phyloP scores from a whole-genome alignment of 1,284 basidiomycete species.

The Apiotrichum montevideense region DNA sequence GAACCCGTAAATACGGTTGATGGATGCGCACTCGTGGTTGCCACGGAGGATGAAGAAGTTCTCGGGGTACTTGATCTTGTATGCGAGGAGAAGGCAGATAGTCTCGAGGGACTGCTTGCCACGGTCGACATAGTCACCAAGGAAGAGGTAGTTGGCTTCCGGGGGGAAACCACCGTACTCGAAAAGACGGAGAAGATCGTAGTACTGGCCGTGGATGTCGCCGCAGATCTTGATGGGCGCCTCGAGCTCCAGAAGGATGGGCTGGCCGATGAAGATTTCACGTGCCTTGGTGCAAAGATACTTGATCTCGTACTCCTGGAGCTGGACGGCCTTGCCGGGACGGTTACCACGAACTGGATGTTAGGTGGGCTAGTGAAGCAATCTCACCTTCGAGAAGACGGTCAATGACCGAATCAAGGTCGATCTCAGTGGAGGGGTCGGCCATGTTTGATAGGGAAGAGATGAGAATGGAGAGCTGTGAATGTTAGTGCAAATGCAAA shows the following conservation, averaged over 20 bases:
- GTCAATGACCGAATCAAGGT: conserved; percentile 97
- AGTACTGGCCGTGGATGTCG: conserved; percentile 59
- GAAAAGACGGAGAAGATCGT: conserved; percentile 57
- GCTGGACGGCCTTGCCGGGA: conserved; percentile 56
- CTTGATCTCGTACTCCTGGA: conserved; percentile 59
- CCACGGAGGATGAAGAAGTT: conserved; percentile 60
- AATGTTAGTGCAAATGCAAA: not conserved
- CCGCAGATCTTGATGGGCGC: conserved; percentile 60
- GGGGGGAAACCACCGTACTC: conserved; percentile 60
- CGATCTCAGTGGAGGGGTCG: conserved; percentile 63
- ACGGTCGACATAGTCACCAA: conserved; percentile 59
- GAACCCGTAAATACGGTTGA: conserved; percentile 59
- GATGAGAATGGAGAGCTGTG: not conserved
- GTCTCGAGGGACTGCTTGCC: conserved; percentile 60
- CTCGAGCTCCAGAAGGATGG: conserved; percentile 57
- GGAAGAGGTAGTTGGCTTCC: conserved; percentile 59
- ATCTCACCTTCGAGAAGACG: conserved; percentile 79
- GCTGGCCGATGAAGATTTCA: conserved; percentile 59
- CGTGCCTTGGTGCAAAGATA: conserved; percentile 56
- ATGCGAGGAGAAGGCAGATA: conserved; percentile 53
- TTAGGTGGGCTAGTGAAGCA: not conserved
- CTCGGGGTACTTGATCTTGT: conserved; percentile 60
- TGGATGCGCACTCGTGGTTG: conserved; percentile 58
- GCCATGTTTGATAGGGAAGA: conserved; percentile 42
- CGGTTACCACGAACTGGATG: conserved; percentile 55